A percentile compares a stretch with the other conserved stretches of the same genome.
phyloP scores from a whole-genome alignment of 1,139 yeast genomes.

The Taphrina populina region DNA sequence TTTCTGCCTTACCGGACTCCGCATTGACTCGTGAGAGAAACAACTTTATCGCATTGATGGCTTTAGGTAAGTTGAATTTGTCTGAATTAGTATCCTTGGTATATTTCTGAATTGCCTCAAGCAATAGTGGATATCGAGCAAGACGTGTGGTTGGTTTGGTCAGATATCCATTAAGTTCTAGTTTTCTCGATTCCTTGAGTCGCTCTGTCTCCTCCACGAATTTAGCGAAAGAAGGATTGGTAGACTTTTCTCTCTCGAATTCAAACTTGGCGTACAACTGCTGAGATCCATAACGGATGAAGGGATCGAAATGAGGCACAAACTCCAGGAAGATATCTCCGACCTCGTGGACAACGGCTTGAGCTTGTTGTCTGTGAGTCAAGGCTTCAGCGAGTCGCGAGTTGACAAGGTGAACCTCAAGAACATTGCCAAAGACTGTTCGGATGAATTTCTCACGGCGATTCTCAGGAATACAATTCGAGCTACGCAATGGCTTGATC shows the following conservation, averaged over 20 bases:
- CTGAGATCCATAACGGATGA: conserved; percentile 90
- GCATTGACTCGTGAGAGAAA: conserved; percentile 77
- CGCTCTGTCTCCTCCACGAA: conserved; percentile 90
- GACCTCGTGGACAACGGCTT: conserved; percentile 78
- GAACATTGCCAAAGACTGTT: conserved; percentile 86
- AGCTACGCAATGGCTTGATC: conserved; percentile 83
- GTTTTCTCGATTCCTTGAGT: conserved; percentile 82
- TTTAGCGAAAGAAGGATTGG: conserved; percentile 83
- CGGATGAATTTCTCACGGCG: conserved; percentile 88
- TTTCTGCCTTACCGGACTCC: conserved; percentile 93
- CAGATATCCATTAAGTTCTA: conserved; percentile 87
- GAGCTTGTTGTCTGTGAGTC: conserved; percentile 81
- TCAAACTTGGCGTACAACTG: conserved; percentile 94
- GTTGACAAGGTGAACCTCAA: conserved; percentile 81
- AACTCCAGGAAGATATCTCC: conserved; percentile 85
- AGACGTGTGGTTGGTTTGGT: conserved; percentile 96
- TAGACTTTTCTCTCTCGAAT: conserved; percentile 89
- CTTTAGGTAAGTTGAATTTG: conserved; percentile 65
- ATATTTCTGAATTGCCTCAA: conserved; percentile 78
- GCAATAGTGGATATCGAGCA: conserved; percentile 84
- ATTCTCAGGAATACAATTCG: conserved; percentile 80
- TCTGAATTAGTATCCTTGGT: conserved; percentile 77
- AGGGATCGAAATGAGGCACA: conserved; percentile 86
- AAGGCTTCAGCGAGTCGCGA: conserved; percentile 83
- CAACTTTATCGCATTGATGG: conserved; percentile 72